Evolutionary conservation across 2,329 filamentous ascomycete species (phyloP).

Genomic region (Cladosporium sp.): DNA sequence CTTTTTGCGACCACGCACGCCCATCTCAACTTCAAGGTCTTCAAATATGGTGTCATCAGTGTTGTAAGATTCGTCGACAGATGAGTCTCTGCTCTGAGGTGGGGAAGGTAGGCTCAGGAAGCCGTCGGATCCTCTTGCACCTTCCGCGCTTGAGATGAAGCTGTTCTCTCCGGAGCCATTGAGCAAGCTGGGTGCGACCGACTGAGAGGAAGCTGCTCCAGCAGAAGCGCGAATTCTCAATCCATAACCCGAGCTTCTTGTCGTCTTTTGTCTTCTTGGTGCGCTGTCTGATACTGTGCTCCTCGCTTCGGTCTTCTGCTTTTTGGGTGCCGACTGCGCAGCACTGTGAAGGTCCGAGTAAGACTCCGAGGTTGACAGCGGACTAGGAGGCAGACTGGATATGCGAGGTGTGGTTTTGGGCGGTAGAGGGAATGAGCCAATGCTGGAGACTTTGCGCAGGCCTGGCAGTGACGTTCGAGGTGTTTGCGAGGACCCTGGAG

Average conservation of each 20-base stretch:
- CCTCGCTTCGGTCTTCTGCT: slow-evolving; percentile 26
- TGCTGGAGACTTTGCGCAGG: slow-evolving; percentile 83
- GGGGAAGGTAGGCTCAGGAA: slow-evolving; percentile 75
- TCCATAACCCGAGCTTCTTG: slow-evolving; percentile 34
- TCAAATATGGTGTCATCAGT: slow-evolving; percentile 88
- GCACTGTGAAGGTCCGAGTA: slow-evolving; percentile 25
- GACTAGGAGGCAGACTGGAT: slow-evolving; percentile 58
- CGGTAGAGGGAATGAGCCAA: slow-evolving; percentile 88
- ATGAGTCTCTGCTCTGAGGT: slow-evolving; percentile 84
- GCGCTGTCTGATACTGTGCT: slow-evolving; percentile 29
- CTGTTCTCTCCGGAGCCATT: slow-evolving; percentile 77
- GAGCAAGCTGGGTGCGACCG: slow-evolving; percentile 62
- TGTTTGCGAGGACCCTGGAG: slow-evolving; percentile 7
- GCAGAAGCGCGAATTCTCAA: slow-evolving; percentile 44
- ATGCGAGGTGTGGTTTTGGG: slow-evolving; percentile 62
- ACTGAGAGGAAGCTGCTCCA: slow-evolving; percentile 24
- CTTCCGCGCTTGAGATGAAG: slow-evolving; percentile 59
- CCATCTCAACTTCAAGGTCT: slow-evolving; percentile 59
- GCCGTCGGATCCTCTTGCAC: slow-evolving; percentile 66
- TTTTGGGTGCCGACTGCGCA: slow-evolving; percentile 33
- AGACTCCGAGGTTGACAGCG: slow-evolving; percentile 47
- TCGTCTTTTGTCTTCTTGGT: slow-evolving; percentile 23
- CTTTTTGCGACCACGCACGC: slow-evolving; percentile 42
- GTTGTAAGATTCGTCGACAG: slow-evolving; percentile 78
- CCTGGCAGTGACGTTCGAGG: slow-evolving; percentile 13